Base-by-base conservation (phyloP, 257 asterid genomes). In the Rubia yunnanensis region DNA sequence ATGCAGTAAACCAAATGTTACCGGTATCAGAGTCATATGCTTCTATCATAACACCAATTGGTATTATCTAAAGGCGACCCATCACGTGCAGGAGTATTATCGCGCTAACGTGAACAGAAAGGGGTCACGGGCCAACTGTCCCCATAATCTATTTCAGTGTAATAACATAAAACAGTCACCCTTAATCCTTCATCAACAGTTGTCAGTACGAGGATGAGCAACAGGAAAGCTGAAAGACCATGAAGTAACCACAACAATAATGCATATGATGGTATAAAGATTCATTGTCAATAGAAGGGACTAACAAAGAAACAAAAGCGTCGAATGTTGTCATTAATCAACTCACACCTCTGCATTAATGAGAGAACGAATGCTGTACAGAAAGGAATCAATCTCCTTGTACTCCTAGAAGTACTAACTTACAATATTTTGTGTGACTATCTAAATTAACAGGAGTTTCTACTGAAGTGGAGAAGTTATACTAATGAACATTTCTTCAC, bases 401-500 rank as follows among this genome's bases (percentile, higher is more conserved):
- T 54, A 31, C 28, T 44, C 26, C 48, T 35, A 38, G 44, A 24
- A 55, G 13, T 39, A 26, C 30, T 4, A 27, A 5, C 14, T 48
- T 27, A 18, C 30, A 64, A 64, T 28, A 8, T 50, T 64, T 32
- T 46, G 46, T 8, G 31, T 27, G 8, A 35, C 69, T n/a, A 44
- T 63, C 38, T 24, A 35, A 64, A 30, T 39, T n/a, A 50, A n/a
- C 28, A 50, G 1, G 59, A 18, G 5, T 46, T 64, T 22, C 36
- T 27, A 64, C 53, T 65, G 49, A 30, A 56, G 10, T 35, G 66
- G 77, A 15, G 84, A 80, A 17, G 82, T 79, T 0, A 83, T 72
- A 70, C 61, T 52, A 55, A 56, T 60, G 73, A 83, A 83, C 17
- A 69, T 44, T 23, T 80, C 77, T 52, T 83, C 86, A 26, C 70